These are phyloP conservation scores for Trichoderma atrobrunneum DNA, from an alignment of 2,329 filamentous ascomycete genomes.

Conservation along the genomic window DNA sequence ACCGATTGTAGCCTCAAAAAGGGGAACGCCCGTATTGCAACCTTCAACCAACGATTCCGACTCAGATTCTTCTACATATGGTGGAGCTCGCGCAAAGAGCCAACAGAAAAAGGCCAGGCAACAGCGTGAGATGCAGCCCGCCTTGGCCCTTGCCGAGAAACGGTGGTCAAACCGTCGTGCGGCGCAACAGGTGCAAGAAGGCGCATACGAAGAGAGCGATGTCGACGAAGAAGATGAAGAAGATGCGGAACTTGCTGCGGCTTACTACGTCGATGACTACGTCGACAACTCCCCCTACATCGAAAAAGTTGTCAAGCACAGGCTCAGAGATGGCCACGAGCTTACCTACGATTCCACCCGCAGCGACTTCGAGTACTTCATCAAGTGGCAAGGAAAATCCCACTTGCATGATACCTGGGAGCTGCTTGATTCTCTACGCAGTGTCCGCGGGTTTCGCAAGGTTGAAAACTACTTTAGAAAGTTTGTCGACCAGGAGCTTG, in stretches of 20 bases:
- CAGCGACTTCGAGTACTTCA: constrained; percentile 84
- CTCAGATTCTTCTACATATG: constrained; percentile 75
- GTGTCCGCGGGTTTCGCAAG: constrained; percentile 80
- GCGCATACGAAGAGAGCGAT: constrained; percentile 65
- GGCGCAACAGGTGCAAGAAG: constrained; percentile 67
- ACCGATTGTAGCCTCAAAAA: constrained; percentile 53
- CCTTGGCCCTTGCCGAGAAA: constrained; percentile 71
- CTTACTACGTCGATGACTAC: constrained; percentile 65
- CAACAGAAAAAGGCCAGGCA: constrained; percentile 74
- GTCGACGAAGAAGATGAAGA: constrained; percentile 63
- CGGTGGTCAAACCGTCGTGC: constrained; percentile 88
- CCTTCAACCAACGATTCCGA: constrained; percentile 60
- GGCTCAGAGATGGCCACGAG: constrained; percentile 66
- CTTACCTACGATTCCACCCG: constrained; percentile 55
- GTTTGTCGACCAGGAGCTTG: constrained; percentile 74
- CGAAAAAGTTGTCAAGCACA: constrained; percentile 86
- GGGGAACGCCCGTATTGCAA: constrained; percentile 53
- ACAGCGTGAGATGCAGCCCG: constrained; percentile 64
- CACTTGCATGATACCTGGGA: constrained; percentile 98
- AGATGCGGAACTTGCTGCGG: constrained; percentile 54
- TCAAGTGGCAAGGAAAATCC: constrained; percentile 97
- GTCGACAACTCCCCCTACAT: constrained; percentile 83
- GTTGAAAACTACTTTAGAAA: constrained; percentile 95
- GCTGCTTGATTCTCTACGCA: constrained; percentile 67
- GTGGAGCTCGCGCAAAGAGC: constrained; percentile 67